Conservation (phyloP, 2,329 filamentous ascomycete species). For the Periconia macrospinosa region DNA sequence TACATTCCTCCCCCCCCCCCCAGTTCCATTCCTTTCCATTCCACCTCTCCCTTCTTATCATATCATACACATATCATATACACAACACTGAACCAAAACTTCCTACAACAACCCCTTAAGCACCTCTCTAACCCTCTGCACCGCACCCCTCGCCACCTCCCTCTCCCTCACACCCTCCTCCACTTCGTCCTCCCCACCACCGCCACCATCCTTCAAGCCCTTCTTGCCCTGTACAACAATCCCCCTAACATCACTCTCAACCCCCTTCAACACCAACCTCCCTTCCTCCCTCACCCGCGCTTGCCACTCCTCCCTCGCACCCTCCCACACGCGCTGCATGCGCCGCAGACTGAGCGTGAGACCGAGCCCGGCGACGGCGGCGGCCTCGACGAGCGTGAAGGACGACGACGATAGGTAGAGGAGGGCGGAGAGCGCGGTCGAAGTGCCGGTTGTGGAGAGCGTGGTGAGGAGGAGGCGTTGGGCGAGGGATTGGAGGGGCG, state of each 20-base stretch:
- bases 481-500: slow-evolving; percentile 48
- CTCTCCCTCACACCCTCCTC: slow-evolving; percentile 45
- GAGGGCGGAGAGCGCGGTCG: slow-evolving; percentile 56
- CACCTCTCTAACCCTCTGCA: slow-evolving; percentile 40
- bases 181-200: too few species aligned
- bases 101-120: not conserved
- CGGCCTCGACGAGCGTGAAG: slow-evolving; percentile 58
- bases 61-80: slow-evolving; percentile 2
- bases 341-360: slow-evolving; percentile 59
- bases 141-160: slow-evolving; percentile 45
- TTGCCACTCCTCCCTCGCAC: slow-evolving; percentile 55
- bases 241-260: slow-evolving; percentile 53
- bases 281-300: slow-evolving; percentile 60
- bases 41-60: not conserved
- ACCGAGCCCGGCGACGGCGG: slow-evolving; percentile 61
- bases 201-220: slow-evolving; percentile 4
- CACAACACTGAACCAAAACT: not conserved
- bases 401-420: slow-evolving; percentile 58
- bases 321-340: slow-evolving; percentile 63
- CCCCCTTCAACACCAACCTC: slow-evolving; percentile 55
- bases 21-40: not conserved
- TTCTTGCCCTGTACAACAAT: slow-evolving; percentile 50
- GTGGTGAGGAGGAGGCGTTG: slow-evolving; percentile 68
- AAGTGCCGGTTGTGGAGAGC: slow-evolving; percentile 67
- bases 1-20: too few species aligned